phyloP scores from a whole-genome alignment of 73 alveolate species.

The Diophrys appendiculata region DNA sequence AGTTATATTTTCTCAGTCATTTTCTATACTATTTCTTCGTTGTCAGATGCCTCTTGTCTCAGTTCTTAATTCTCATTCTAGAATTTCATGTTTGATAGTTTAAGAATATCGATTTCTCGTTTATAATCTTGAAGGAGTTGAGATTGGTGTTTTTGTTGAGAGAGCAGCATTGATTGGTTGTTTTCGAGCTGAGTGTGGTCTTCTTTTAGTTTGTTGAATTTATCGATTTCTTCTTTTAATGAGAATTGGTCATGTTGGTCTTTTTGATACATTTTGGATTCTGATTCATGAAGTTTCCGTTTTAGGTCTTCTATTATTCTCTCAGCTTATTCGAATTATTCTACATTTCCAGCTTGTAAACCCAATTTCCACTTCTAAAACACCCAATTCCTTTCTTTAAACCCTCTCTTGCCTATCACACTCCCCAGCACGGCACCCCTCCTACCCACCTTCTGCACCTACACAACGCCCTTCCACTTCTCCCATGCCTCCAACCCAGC shows the following conservation, averaged over 20 bases:
- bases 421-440: no score
- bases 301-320: background rate
- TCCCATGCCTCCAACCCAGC: no score
- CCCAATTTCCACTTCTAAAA: background rate
- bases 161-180: background rate
- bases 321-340: background rate
- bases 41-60: background rate
- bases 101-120: slow-evolving; percentile 5
- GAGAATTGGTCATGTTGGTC: background rate
- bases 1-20: background rate
- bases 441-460: no score
- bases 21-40: background rate
- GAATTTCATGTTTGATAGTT: slow-evolving; percentile 1
- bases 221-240: background rate
- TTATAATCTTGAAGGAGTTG: background rate
- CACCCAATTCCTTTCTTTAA: background rate
- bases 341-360: background rate
- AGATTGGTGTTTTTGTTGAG: background rate
- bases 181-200: background rate
- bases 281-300: background rate
- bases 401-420: background rate
- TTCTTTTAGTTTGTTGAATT: background rate
- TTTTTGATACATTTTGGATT: background rate
- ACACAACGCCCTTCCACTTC: no score
- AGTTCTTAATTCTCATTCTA: slow-evolving; percentile 7